Conservation (phyloP, 805 yeast species). For the Cyberlindnera suaveolens region DNA sequence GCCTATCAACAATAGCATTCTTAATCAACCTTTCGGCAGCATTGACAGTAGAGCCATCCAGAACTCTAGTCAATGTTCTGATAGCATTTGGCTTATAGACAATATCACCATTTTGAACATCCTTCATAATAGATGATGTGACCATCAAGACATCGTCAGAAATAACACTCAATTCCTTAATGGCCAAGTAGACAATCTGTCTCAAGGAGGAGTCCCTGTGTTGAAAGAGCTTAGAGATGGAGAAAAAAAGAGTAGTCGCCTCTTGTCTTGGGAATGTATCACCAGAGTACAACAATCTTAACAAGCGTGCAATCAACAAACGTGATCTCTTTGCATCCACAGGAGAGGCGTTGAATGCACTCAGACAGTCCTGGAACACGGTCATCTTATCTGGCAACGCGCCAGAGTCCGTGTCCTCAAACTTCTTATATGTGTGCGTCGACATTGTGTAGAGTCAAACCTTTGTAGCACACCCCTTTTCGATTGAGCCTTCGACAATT, state of each 20-base stretch:
- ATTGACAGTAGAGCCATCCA: conserved; percentile 86
- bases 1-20: conserved; percentile 85
- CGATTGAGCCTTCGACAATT: no score
- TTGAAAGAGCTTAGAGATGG: conserved; percentile 91
- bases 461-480: conserved; percentile 2
- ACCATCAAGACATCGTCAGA: conserved; percentile 96
- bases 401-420: conserved; percentile 67
- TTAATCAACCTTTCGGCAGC: conserved; percentile 90
- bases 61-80: conserved; percentile 81
- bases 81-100: conserved; percentile 92
- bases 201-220: conserved; percentile 83
- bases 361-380: conserved; percentile 90
- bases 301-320: conserved; percentile 68
- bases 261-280: conserved; percentile 83
- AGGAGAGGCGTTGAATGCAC: conserved; percentile 87
- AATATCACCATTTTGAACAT: conserved; percentile 83
- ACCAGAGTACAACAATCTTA: conserved; percentile 79
- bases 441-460: conserved; percentile 47
- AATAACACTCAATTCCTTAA: conserved; percentile 79
- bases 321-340: conserved; percentile 87
- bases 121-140: conserved; percentile 96
- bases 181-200: conserved; percentile 89
- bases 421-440: conserved; percentile 74
- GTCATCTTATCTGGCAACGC: conserved; percentile 90
- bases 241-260: conserved; percentile 88